These are phyloP conservation scores for Xerocomellus intermedius DNA, from an alignment of 768 basidiomycete genomes.

Conservation along the genomic window DNA sequence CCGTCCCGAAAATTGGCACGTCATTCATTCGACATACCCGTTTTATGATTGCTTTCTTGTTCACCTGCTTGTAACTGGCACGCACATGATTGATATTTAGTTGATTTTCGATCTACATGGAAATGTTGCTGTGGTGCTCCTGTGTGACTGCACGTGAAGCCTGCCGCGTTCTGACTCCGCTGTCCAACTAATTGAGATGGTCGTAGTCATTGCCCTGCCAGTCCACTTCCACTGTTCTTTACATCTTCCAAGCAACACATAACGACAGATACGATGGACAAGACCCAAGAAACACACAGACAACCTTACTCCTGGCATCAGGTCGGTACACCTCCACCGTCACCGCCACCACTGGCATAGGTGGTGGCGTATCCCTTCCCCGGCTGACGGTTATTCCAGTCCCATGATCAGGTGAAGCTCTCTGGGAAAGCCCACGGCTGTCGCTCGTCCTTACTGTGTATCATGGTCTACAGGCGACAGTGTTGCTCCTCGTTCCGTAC, in stretches of 20 bases:
- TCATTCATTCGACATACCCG: conserved; percentile 28
- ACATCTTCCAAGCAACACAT: conserved; percentile 14
- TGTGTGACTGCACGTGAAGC: conserved; percentile 27
- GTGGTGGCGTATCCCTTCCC: conserved; percentile 16
- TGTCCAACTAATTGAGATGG: conserved; percentile 26
- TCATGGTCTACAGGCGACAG: conserved; percentile 56
- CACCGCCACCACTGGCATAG: background rate
- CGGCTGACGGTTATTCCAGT: conserved; percentile 43
- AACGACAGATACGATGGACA: conserved; percentile 22
- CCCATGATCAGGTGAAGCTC: conserved; percentile 73
- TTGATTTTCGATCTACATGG: conserved; percentile 5
- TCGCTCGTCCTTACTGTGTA: conserved; percentile 19
- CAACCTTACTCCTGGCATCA: conserved; percentile 83
- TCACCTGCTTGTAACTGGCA: conserved; percentile 27
- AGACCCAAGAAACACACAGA: conserved; percentile 29
- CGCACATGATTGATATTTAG: conserved; percentile 23
- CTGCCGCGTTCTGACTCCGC: conserved; percentile 36
- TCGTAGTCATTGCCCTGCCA: conserved; percentile 9
- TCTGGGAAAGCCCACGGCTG: conserved; percentile 8
- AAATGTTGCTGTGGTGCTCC: background rate
- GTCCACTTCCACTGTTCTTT: conserved; percentile 9
- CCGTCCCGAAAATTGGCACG: conserved; percentile 9
- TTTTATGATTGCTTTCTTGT: conserved; percentile 18
- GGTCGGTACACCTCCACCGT: conserved; percentile 41
- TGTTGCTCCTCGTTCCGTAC: conserved; percentile 71